Evolutionary conservation across 2,329 filamentous ascomycete species (phyloP), one percentile per base, ranked within the genome.

Genomic region (Epichloe sibirici): DNA sequence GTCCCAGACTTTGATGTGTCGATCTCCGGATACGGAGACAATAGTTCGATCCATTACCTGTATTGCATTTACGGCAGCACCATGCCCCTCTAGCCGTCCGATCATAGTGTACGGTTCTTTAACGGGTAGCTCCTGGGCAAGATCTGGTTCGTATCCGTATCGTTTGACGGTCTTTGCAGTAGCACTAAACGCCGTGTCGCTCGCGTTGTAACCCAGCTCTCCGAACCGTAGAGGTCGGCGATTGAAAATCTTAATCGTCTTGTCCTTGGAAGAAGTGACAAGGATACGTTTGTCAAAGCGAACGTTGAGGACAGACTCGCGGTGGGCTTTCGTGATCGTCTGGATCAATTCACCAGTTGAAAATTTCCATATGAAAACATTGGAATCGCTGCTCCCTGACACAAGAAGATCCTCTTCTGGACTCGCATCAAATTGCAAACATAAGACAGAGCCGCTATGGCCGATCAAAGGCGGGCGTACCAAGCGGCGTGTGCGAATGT

Each of bases 201-300:
- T 53, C 1, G 60, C 61, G 2, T 67, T 67, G 65, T 83, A 83
- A 6, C 81, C 82, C 3, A 75, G 56, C 37, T 84, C 79, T 23
- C 79, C 79, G 44, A 76, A 73, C 35, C 72, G 71, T n/a, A 95
- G 71, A 17, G 82, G 74, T 17, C 74, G 77, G 5, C 93, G 83
- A 65, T 91, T 97, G 79, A 95, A 98, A 17, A 98, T 83, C 68
- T 96, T 96, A 74, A 98, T 95, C 0, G 86, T 86, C 67, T 90
- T 94, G 68, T 98, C 93, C 66, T 98, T 98, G 48, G 91, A 97
- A 63, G 93, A 97, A 0, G 93, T 98, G 12, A 97, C 89, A 4
- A 98, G 76, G 57, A 94, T 94, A 8, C 88, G 81, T 58, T 88
- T 85, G 64, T 97, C 90, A 59, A 97, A 98, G 56, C 88, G 82